Evolutionary conservation across 371 early-diverging fungal species (phyloP).

Genomic region (Rhizopus stolonifer): DNA sequence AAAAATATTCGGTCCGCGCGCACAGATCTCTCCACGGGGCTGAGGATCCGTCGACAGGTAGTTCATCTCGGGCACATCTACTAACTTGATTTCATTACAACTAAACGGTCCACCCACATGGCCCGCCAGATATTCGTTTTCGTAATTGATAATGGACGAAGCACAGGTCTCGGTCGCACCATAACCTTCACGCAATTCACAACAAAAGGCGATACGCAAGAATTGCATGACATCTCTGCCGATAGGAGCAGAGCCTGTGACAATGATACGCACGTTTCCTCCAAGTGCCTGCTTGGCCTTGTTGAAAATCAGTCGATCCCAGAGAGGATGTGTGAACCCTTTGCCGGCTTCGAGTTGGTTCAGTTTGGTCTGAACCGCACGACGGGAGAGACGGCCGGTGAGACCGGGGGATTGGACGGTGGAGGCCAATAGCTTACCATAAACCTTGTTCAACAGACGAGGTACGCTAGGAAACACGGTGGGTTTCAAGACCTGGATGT

Average conservation of each 20-base stretch:
- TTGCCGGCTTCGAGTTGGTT: conserved; percentile 59
- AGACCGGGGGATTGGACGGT: conserved; percentile 73
- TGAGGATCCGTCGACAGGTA: conserved; percentile 76
- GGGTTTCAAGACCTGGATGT: conserved; percentile 80
- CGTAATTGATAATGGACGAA: conserved; percentile 48
- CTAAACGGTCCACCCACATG: conserved; percentile 74
- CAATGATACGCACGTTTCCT: conserved; percentile 75
- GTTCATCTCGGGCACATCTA: conserved; percentile 88
- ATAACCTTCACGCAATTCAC: conserved; percentile 77
- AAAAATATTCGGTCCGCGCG: conserved; percentile 83
- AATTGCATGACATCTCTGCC: conserved; percentile 78
- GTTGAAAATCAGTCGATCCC: conserved; percentile 93
- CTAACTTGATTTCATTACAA: conserved; percentile 79
- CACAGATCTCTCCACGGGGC: conserved; percentile 92
- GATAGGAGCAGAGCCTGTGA: conserved; percentile 90
- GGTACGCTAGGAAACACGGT: conserved; percentile 90
- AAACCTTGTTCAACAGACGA: conserved; percentile 88
- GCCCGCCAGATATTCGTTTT: conserved; percentile 56
- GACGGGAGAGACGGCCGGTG: conserved; percentile 60
- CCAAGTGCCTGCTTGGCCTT: conserved; percentile 85
- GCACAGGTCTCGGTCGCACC: conserved; percentile 90
- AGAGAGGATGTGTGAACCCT: conserved; percentile 68
- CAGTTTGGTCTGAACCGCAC: conserved; percentile 54
- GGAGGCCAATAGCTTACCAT: conserved; percentile 72
- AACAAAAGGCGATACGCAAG: conserved; percentile 78